Conservation (phyloP, 306 rosid species). For the Lagenaria siceraria region DNA sequence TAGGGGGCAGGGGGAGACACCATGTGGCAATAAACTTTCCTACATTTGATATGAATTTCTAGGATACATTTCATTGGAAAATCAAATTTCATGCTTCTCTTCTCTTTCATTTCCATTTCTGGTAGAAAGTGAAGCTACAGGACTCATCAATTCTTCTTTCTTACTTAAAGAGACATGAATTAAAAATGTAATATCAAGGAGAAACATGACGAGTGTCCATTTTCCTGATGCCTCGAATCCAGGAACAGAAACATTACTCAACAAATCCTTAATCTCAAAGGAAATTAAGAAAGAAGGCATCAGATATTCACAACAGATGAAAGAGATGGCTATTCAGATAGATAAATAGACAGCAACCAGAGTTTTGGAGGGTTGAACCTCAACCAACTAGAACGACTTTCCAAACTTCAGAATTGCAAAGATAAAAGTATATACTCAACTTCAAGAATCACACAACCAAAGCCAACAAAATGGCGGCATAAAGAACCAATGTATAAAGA, state of each 20-base stretch:
- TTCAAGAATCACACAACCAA: constrained; percentile 3
- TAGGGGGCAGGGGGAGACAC: not conserved
- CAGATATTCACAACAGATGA: not conserved
- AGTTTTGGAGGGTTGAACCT: not conserved
- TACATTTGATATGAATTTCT: not conserved
- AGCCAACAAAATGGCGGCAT: not conserved
- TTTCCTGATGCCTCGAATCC: not conserved
- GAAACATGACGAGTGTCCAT: not conserved
- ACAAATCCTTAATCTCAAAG: not conserved
- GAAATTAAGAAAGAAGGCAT: not conserved
- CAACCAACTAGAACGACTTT: not conserved
- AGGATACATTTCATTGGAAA: not conserved
- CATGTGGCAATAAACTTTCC: not conserved
- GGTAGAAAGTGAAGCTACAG: not conserved
- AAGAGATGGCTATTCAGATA: not conserved
- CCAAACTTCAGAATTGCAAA: constrained; percentile 1
- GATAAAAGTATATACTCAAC: not conserved
- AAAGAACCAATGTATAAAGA: not conserved
- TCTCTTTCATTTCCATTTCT: not conserved
- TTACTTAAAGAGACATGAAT: not conserved
- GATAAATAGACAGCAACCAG: not conserved
- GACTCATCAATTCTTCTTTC: not conserved
- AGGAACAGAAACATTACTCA: not conserved
- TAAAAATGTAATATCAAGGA: not conserved
- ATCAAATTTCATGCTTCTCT: not conserved